These are phyloP conservation scores for Chernovozyma sophiae-reginae DNA, from an alignment of 1,139 yeast genomes.

Conservation along the genomic window DNA sequence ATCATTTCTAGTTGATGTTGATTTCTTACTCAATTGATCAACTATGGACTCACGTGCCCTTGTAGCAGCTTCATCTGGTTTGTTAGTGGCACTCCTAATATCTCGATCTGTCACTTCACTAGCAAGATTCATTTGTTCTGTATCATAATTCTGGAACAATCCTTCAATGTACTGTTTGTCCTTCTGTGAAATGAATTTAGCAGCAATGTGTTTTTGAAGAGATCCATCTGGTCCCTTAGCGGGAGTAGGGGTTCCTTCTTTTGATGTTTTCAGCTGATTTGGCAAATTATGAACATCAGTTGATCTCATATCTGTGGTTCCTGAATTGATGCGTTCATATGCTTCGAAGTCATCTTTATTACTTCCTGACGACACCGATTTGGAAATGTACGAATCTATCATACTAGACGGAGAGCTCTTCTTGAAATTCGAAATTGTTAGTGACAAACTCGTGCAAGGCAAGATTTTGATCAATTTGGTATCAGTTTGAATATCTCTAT, in stretches of 20 bases:
- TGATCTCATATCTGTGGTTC: not conserved
- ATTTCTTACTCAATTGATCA: not conserved
- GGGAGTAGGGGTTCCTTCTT: not conserved
- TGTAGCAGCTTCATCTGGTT: not conserved
- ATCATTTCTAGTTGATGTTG: not conserved
- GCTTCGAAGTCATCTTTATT: not conserved
- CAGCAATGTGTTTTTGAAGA: too few relatives aligned
- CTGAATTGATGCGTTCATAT: too few relatives aligned
- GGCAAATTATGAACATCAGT: not conserved
- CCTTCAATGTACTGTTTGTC: constrained; percentile 10
- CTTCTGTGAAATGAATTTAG: constrained; percentile 4
- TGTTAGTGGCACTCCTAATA: not conserved
- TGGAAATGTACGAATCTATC: constrained; percentile 45
- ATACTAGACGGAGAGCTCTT: constrained; percentile 37
- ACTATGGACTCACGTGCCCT: not conserved
- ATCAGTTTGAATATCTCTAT: constrained; percentile 11
- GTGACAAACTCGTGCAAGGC: constrained; percentile 47
- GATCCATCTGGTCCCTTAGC: not conserved
- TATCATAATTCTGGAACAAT: not conserved
- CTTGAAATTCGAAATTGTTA: constrained; percentile 53
- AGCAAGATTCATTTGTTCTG: not conserved
- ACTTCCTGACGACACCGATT: not conserved
- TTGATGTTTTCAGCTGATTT: not conserved
- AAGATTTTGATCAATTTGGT: constrained; percentile 30
- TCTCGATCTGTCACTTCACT: not conserved